Conservation (phyloP, 179 eudicot species). For the Heliamphora ciliata region DNA sequence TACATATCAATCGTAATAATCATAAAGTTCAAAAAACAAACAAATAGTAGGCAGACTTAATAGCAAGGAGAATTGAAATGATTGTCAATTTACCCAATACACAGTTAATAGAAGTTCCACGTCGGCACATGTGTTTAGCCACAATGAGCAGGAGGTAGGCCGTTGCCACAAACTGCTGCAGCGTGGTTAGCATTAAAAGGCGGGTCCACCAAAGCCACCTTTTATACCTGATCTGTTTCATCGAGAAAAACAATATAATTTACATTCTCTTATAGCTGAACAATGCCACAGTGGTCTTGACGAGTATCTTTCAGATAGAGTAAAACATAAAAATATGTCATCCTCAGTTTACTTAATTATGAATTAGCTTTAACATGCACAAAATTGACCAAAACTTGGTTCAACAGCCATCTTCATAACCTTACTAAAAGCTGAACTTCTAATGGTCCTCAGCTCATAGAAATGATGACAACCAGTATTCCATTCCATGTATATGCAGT, state of each 20-base stretch:
- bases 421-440: not conserved
- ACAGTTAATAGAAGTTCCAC: slow-evolving; percentile 31
- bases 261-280: not conserved
- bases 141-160: slow-evolving; percentile 34
- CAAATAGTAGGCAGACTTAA: not conserved
- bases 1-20: not conserved
- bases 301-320: not conserved
- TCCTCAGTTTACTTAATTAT: too few species aligned
- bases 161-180: slow-evolving; percentile 46
- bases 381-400: not conserved
- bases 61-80: not conserved
- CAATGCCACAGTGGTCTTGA: not conserved
- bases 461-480: not conserved
- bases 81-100: slow-evolving; percentile 33
- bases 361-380: not conserved
- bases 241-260: slow-evolving; percentile 10
- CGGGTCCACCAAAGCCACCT: slow-evolving; percentile 68
- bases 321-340: not conserved
- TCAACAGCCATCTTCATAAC: slow-evolving; percentile 9
- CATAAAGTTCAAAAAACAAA: not conserved
- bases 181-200: slow-evolving; percentile 32
- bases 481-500: too few species aligned
- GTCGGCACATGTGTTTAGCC: slow-evolving; percentile 22
- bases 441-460: not conserved
- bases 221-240: slow-evolving; percentile 45